A percentile compares a stretch with the other conserved stretches of the same genome.
phyloP scores from a whole-genome alignment of 1,284 basidiomycete genomes.

The Malassezia slooffiae region DNA sequence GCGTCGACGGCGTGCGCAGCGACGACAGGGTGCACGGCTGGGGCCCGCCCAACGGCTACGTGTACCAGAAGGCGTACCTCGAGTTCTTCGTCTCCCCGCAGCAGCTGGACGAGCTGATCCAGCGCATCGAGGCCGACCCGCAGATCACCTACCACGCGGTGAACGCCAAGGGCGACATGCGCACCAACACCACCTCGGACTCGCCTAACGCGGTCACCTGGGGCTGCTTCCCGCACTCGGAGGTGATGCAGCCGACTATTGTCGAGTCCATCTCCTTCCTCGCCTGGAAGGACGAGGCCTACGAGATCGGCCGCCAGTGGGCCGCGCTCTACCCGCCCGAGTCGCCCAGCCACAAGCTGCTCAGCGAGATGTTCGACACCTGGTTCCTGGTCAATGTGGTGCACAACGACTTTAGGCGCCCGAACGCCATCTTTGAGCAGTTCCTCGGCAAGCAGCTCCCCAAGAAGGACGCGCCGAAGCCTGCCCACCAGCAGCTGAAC shows the following conservation, averaged over 20 bases:
- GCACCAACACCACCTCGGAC: constrained; percentile 80
- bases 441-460: constrained; percentile 18
- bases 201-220: constrained; percentile 97
- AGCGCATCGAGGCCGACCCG: constrained; percentile 73
- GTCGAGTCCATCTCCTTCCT: constrained; percentile 58
- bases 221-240: constrained; percentile 86
- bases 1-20: constrained; percentile 68
- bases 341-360: constrained; percentile 27
- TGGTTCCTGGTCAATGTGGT: constrained; percentile 44
- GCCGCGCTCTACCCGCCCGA: constrained; percentile 33
- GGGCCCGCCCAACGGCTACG: constrained; percentile 49
- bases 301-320: constrained; percentile 44
- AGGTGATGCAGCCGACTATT: constrained; percentile 94
- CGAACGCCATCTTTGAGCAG: constrained; percentile 38
- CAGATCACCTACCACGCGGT: constrained; percentile 94
- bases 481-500: not conserved
- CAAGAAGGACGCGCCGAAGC: no score
- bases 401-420: constrained; percentile 36
- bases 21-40: constrained; percentile 56
- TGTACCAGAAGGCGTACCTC: constrained; percentile 68
- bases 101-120: constrained; percentile 63
- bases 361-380: constrained; percentile 32
- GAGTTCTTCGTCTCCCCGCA: constrained; percentile 82
- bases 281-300: constrained; percentile 47
- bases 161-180: constrained; percentile 68